phyloP scores from a whole-genome alignment of 345 rosid species.

The Citrus australasica region DNA sequence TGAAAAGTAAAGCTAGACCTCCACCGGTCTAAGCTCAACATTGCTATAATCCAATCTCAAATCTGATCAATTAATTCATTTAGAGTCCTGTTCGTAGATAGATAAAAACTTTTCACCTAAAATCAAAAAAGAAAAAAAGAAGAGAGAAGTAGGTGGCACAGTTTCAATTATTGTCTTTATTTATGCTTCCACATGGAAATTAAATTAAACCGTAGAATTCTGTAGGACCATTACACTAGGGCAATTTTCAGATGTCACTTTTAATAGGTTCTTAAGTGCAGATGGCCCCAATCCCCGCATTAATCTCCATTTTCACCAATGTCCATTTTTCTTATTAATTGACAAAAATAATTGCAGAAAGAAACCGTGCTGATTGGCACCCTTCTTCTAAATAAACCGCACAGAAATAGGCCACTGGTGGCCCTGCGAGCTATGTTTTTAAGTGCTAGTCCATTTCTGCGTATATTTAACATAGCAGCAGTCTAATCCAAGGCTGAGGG shows the following conservation, averaged over 20 bases:
- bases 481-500: background rate
- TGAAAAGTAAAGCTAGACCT: no score
- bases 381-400: background rate
- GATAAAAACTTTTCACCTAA: background rate
- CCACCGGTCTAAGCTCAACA: no score
- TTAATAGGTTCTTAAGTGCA: background rate
- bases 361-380: background rate
- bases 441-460: background rate
- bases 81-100: no score
- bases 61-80: no score
- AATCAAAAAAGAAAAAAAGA: background rate
- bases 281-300: background rate
- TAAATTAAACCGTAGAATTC: background rate
- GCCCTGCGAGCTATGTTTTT: background rate
- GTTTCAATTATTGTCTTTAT: background rate
- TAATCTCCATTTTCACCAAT: background rate
- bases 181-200: background rate
- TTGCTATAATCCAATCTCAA: no score
- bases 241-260: background rate
- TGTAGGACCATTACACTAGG: background rate
- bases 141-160: background rate
- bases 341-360: constrained; percentile 1
- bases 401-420: background rate
- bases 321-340: background rate
- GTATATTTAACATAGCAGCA: background rate